phyloP scores from a whole-genome alignment of 805 yeast genomes.

The Myxozyma vanderwaltii region DNA sequence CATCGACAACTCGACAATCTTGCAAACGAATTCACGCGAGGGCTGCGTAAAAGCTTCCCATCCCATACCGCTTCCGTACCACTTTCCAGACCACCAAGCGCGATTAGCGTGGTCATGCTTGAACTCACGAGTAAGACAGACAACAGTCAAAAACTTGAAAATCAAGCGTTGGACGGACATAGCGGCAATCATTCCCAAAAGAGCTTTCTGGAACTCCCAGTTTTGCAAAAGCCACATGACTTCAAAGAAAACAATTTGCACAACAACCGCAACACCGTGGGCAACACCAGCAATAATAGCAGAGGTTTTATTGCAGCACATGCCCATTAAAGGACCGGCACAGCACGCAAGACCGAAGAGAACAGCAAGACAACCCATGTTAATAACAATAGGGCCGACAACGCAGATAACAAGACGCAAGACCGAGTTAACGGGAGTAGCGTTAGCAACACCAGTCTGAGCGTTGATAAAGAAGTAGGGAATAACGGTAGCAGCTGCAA shows the following conservation, averaged over 20 bases:
- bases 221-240: slow-evolving; percentile 97
- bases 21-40: slow-evolving; percentile 90
- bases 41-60: slow-evolving; percentile 96
- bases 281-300: slow-evolving; percentile 94
- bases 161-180: slow-evolving; percentile 84
- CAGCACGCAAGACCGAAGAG: slow-evolving; percentile 88
- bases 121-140: slow-evolving; percentile 89
- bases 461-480: slow-evolving; percentile 83
- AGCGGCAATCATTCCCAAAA: slow-evolving; percentile 82
- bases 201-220: slow-evolving; percentile 82
- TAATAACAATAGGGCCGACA: slow-evolving; percentile 86
- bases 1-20: slow-evolving; percentile 89
- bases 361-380: slow-evolving; percentile 79
- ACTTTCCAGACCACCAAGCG: slow-evolving; percentile 99
- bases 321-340: slow-evolving; percentile 91
- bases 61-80: slow-evolving; percentile 95
- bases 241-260: slow-evolving; percentile 85
- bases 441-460: slow-evolving; percentile 71
- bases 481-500: slow-evolving; percentile 65
- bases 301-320: slow-evolving; percentile 97
- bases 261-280: slow-evolving; percentile 89
- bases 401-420: slow-evolving; percentile 62
- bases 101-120: slow-evolving; percentile 93
- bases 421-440: slow-evolving; percentile 56
- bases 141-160: slow-evolving; percentile 78